Evolutionary conservation across 1,284 basidiomycete species (phyloP), one percentile per base, ranked within the genome.

Genomic region (Naganishia sp.): DNA sequence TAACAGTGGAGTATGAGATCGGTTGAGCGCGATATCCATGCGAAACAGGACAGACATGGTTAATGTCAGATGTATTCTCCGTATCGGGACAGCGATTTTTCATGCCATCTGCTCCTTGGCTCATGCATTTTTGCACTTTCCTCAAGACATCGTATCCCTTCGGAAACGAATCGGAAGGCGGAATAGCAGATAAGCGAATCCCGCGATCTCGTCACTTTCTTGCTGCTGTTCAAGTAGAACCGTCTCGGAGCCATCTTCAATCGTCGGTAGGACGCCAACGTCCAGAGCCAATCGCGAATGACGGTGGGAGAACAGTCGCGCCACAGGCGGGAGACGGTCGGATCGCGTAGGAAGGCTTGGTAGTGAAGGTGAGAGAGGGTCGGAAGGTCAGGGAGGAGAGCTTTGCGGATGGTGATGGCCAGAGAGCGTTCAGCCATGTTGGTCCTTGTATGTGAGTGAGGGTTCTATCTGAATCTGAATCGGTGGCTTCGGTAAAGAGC

Each of bases 81-180:
- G n/a, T 58, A 58, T 21, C n/a, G 15, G 13, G n/a, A 15, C 5
- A 58, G 21, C 43, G 47, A 18, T 7, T 58, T 45, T 9, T 35
- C 25, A 17, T 60, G 46, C 45, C 35, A 60, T 6, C 32, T 60
- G 31, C 32, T 28, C 46, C 57, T 60, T 13, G 57, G 31, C 45
- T 10, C n/a, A 15, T 32, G 6, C 45, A 60, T 60, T 28, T 60
- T 46, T 6, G 31, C 28, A n/a, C 21, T 35, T 25, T 60, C 45
- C 18, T 25, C 1, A 3, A 17, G 28, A 28, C 18, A 11, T 60
- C 39, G 28, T 35, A 60, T 10, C 57, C 57, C 13, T 47, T n/a
- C 13, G 57, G 57, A 32, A 60, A 60, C 21, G 39, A 28, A 28
- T n/a, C 35, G 7, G 35, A 6, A 39, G 35, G 21, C 13, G 54